Percentiles rank a stretch among this genome's conserved stretches.
Evolutionary conservation across 345 rosid genomes (phyloP).

Genomic region (Brassica rapa): DNA sequence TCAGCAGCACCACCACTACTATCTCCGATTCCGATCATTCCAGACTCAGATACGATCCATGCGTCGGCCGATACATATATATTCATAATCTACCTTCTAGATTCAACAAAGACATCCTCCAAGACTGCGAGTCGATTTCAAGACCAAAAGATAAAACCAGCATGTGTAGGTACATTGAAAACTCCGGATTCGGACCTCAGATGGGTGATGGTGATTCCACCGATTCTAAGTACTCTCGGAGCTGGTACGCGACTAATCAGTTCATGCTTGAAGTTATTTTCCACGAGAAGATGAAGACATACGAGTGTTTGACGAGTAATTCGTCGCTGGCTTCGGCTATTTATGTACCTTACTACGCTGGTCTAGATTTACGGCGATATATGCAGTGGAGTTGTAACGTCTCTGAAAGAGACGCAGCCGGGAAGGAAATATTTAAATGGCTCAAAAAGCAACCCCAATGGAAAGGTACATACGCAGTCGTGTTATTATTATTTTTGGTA

Average conservation of each 20-base stretch:
- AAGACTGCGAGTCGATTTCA: constrained; percentile 41
- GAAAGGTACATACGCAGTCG: constrained; percentile 35
- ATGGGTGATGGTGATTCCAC: background rate
- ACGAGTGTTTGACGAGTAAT: constrained; percentile 54
- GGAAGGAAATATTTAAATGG: constrained; percentile 42
- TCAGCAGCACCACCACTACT: background rate
- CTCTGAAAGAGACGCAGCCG: constrained; percentile 46
- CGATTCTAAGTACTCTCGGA: constrained; percentile 1
- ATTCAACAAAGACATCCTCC: constrained; percentile 49
- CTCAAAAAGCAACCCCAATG: constrained; percentile 46
- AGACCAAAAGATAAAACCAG: constrained; percentile 47
- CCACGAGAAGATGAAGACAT: constrained; percentile 51
- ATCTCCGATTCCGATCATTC: background rate
- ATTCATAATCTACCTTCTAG: constrained; percentile 49
- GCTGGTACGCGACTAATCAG: constrained; percentile 53
- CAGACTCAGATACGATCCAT: constrained; percentile 22
- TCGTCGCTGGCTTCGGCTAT: constrained; percentile 54
- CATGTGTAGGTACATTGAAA: constrained; percentile 50
- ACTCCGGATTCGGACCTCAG: constrained; percentile 53
- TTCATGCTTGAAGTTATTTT: constrained; percentile 58
- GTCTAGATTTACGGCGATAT: constrained; percentile 52
- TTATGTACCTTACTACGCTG: constrained; percentile 55
- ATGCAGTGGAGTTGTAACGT: constrained; percentile 46
- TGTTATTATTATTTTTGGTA: background rate
- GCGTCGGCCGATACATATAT: constrained; percentile 50